Conservation (phyloP, 306 rosid genomes). For the Trifolium pratense region DNA sequence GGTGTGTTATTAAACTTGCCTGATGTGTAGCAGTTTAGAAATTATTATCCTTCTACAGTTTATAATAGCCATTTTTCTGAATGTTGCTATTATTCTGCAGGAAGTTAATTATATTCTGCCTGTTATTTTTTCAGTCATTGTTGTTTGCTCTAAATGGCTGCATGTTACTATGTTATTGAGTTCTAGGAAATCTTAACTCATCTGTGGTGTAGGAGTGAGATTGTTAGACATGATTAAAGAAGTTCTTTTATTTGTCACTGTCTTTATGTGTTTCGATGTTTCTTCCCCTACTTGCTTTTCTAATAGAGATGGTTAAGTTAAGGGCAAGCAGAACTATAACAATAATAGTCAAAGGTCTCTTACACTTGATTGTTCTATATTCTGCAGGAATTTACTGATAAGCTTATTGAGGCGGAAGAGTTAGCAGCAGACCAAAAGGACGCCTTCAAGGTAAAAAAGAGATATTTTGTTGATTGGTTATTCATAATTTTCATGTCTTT, state of each 20-base stretch:
- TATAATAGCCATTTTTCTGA: constrained; percentile 2
- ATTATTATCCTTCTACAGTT: constrained; percentile 1
- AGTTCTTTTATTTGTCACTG: constrained; percentile 4
- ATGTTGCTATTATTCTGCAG: constrained; percentile 3
- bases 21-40: constrained; percentile 4
- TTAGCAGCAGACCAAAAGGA: constrained; percentile 69
- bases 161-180: constrained; percentile 5
- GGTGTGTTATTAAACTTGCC: constrained; percentile 18
- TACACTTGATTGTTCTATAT: constrained; percentile 33
- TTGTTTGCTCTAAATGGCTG: constrained; percentile 4
- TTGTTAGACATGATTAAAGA: constrained; percentile 1
- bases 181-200: constrained; percentile 20
- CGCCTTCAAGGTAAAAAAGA: constrained; percentile 65
- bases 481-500: neutral
- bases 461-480: constrained; percentile 2
- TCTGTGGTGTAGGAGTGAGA: constrained; percentile 10
- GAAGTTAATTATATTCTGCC: constrained; percentile 8
- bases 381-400: constrained; percentile 78
- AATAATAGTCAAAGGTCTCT: neutral
- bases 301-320: constrained; percentile 6
- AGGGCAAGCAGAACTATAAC: neutral
- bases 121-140: constrained; percentile 30
- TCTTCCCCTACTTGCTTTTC: neutral
- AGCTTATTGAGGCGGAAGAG: constrained; percentile 70
- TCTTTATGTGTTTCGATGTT: constrained; percentile 15